Evolutionary conservation across 108 stramenopile genomes (phyloP), one percentile per base, ranked within the genome.

Genomic region (Stephanodiscus minutulus): DNA sequence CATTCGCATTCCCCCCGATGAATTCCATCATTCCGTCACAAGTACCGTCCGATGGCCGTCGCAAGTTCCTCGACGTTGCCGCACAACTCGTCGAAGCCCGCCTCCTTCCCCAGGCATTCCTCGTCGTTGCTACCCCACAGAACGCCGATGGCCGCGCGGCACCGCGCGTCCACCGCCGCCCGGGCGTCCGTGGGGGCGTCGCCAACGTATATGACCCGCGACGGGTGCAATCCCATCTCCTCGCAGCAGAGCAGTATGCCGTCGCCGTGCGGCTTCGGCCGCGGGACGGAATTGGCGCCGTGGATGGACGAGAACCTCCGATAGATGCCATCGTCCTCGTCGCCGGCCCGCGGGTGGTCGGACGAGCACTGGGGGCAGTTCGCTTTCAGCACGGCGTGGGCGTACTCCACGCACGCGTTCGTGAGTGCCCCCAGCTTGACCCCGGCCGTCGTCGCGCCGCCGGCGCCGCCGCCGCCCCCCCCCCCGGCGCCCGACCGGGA

Each of bases 321-420:
- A 39, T 84, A 85, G 18, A 86, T 72, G 27, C 54, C 73, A 35
- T 54, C n/a, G 12, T 74, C 46, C 25, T 73, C 43, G 8, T 29
- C 57, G 20, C 53, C 39, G 3, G 31, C 31, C n/a, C n/a, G n/a
- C n/a, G n/a, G n/a, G n/a, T n/a, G n/a, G n/a, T n/a, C n/a, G n/a
- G 55, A 36, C 43, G 71, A 68, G 44, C 47, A 50, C 31, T 61
- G 35, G 9, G 70, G 70, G 20, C 77, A 70, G 57, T 94, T 94
- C 59, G 66, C 83, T 66, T 81, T 85, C 66, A 94, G 70, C 7
- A 91, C 93, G 7, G 93, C 90, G 82, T 91, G 88, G 4, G 90
- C 93, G 66, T 94, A 94, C 22, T 79, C 85, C 9, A 89, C 90
- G 59, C 88, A 89, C 22, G 93, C 93, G 73, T 94, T 94, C 47